phyloP scores from a whole-genome alignment of 164 flowering plant species.

The Brasenia schreberi region DNA sequence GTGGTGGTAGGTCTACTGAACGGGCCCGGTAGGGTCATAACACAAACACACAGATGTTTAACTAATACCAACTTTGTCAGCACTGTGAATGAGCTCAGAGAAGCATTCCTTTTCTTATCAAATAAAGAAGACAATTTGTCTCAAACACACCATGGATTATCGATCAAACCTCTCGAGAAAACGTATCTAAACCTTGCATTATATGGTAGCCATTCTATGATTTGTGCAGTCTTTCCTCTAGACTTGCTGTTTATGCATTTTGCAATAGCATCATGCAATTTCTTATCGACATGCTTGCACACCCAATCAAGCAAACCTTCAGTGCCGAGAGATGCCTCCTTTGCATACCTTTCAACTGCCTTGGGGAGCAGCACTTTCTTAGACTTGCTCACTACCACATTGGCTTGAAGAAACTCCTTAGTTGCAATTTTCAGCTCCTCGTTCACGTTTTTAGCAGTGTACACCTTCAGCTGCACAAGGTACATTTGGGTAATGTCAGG shows the following conservation, averaged over 20 bases:
- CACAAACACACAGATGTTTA: too few species aligned
- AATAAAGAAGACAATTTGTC: neutral
- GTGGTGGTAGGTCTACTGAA: too few species aligned
- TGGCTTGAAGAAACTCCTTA: slow-evolving; percentile 61
- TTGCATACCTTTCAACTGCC: slow-evolving; percentile 55
- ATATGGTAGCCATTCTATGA: slow-evolving; percentile 74
- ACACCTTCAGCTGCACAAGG: slow-evolving; percentile 50
- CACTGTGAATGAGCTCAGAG: neutral
- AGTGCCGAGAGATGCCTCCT: slow-evolving; percentile 36
- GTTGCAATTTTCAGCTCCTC: slow-evolving; percentile 63
- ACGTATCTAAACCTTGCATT: slow-evolving; percentile 52
- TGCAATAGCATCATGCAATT: slow-evolving; percentile 49
- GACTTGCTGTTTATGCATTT: slow-evolving; percentile 36
- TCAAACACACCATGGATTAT: slow-evolving; percentile 56
- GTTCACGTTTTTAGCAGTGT: slow-evolving; percentile 45
- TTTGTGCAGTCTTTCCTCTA: slow-evolving; percentile 36
- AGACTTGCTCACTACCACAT: slow-evolving; percentile 58
- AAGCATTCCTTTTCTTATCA: neutral
- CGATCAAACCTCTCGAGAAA: slow-evolving; percentile 44
- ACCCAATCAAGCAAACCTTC: slow-evolving; percentile 61
- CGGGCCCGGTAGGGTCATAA: too few species aligned
- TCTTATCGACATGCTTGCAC: slow-evolving; percentile 43
- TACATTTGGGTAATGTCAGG: neutral
- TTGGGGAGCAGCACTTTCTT: slow-evolving; percentile 61
- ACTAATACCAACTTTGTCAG: too few species aligned